Evolutionary conservation across 2,329 filamentous ascomycete species (phyloP).

Genomic region (Sporothrix variecibatus): DNA sequence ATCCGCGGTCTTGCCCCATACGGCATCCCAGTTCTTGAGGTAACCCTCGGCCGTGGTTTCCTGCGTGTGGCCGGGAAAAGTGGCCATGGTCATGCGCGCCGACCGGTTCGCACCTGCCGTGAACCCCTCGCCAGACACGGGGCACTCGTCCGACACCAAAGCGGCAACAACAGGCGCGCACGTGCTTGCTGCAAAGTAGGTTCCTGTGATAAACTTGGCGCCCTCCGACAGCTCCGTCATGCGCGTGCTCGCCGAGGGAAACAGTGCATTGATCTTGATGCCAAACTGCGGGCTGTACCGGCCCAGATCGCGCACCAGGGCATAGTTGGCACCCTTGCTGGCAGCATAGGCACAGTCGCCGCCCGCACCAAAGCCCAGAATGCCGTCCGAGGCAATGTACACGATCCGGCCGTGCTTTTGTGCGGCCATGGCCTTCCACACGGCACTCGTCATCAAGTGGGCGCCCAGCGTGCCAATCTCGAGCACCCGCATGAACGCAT

Average conservation of each 20-base stretch:
- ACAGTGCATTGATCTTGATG: conserved; percentile 1
- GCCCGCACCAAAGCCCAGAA: background rate
- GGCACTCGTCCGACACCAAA: background rate
- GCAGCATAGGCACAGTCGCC: background rate
- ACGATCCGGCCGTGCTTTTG: background rate
- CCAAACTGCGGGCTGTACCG: background rate
- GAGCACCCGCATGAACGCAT: background rate
- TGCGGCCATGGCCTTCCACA: background rate
- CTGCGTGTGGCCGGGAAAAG: background rate
- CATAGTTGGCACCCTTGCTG: conserved; percentile 7
- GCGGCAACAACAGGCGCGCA: background rate
- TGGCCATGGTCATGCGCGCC: conserved; percentile 1
- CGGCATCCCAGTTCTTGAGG: background rate
- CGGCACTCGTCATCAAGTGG: background rate
- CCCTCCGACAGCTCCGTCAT: background rate
- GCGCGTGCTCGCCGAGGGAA: background rate
- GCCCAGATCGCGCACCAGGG: conserved; percentile 1
- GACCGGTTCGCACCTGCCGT: conserved; percentile 1
- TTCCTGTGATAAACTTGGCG: background rate
- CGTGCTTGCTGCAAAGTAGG: background rate
- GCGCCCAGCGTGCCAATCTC: background rate
- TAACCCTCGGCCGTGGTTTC: conserved; percentile 5
- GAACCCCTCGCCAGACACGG: background rate
- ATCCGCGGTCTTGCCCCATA: conserved; percentile 3
- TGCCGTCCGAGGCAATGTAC: conserved; percentile 1